These are phyloP conservation scores for Stemphylium lycopersici DNA, from an alignment of 2,329 filamentous ascomycete species.

Conservation along the genomic window DNA sequence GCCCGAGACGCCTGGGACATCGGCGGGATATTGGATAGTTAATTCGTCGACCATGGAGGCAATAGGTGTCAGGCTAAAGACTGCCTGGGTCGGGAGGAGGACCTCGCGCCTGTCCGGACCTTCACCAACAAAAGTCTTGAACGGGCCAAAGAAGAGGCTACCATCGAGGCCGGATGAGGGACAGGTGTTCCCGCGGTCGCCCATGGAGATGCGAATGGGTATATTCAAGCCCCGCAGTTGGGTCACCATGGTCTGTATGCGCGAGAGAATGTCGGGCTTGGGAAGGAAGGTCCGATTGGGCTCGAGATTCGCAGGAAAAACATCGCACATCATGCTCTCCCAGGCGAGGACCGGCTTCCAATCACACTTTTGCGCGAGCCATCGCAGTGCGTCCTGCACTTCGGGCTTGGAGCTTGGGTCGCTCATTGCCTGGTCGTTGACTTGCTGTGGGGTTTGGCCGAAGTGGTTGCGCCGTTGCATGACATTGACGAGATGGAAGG, in stretches of 20 bases:
- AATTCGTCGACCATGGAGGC: slow-evolving; percentile 46
- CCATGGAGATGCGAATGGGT: slow-evolving; percentile 44
- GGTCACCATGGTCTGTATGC: slow-evolving; percentile 40
- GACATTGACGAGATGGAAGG: slow-evolving; percentile 46
- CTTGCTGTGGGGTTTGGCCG: slow-evolving; percentile 18
- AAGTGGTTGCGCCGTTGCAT: slow-evolving; percentile 38
- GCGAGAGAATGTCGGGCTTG: slow-evolving; percentile 39
- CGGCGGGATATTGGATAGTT: slow-evolving; percentile 42
- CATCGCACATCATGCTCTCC: slow-evolving; percentile 47
- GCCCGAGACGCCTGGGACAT: slow-evolving; percentile 41
- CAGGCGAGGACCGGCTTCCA: slow-evolving; percentile 45
- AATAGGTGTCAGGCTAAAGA: slow-evolving; percentile 40
- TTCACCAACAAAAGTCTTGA: slow-evolving; percentile 39
- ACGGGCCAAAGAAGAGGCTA: slow-evolving; percentile 45
- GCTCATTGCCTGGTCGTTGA: slow-evolving; percentile 16
- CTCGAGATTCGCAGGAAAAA: slow-evolving; percentile 45
- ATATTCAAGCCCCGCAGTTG: slow-evolving; percentile 37
- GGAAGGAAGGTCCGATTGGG: slow-evolving; percentile 35
- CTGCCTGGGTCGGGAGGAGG: slow-evolving; percentile 40
- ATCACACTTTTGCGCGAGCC: slow-evolving; percentile 39
- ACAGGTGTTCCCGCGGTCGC: slow-evolving; percentile 35
- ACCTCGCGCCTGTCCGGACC: slow-evolving; percentile 32
- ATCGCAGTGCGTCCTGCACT: slow-evolving; percentile 42
- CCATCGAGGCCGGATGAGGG: slow-evolving; percentile 40
- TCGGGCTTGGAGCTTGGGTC: slow-evolving; percentile 40